A percentile compares a stretch with the other conserved stretches of the same genome.
Conservation (phyloP, 805 yeast genomes). For the Schwanniomyces vanrijiae region DNA sequence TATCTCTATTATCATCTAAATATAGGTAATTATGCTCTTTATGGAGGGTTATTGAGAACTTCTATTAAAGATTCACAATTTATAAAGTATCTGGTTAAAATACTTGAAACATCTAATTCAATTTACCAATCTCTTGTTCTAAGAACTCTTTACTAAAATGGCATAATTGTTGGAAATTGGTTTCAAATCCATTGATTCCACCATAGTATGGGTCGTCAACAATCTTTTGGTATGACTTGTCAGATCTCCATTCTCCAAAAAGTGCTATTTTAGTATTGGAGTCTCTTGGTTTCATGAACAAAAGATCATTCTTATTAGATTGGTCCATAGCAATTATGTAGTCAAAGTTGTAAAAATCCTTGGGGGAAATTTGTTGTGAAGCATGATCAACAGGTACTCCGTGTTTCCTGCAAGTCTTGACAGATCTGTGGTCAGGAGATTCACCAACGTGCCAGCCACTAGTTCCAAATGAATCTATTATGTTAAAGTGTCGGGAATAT, state of each 20-base stretch:
- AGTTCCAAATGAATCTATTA: slow-evolving; percentile 87
- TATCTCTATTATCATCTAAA: not conserved
- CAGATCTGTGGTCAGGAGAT: slow-evolving; percentile 74
- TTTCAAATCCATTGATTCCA: slow-evolving; percentile 78
- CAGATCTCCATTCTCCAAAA: slow-evolving; percentile 81
- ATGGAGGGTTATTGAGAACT: no score
- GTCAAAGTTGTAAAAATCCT: slow-evolving; percentile 59
- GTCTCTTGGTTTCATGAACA: slow-evolving; percentile 52
- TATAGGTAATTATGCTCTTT: not conserved
- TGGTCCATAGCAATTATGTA: slow-evolving; percentile 74
- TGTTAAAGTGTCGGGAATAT: slow-evolving; percentile 40
- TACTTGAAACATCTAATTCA: slow-evolving; percentile 1
- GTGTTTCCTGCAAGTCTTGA: slow-evolving; percentile 63
- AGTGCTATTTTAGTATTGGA: slow-evolving; percentile 52
- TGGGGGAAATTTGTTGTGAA: slow-evolving; percentile 64
- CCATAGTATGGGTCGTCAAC: slow-evolving; percentile 95
- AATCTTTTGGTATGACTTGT: slow-evolving; percentile 47
- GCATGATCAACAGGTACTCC: slow-evolving; percentile 72
- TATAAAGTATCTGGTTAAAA: no score
- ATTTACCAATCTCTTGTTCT: slow-evolving; percentile 41
- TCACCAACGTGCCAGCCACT: slow-evolving; percentile 84
- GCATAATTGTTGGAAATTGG: slow-evolving; percentile 68
- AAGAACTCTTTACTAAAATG: slow-evolving; percentile 77
- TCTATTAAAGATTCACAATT: no score
- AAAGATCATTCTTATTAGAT: slow-evolving; percentile 51